Evolutionary conservation across 2,329 filamentous ascomycete species (phyloP), one percentile per base, ranked within the genome.

Genomic region (Orbilia javanica): DNA sequence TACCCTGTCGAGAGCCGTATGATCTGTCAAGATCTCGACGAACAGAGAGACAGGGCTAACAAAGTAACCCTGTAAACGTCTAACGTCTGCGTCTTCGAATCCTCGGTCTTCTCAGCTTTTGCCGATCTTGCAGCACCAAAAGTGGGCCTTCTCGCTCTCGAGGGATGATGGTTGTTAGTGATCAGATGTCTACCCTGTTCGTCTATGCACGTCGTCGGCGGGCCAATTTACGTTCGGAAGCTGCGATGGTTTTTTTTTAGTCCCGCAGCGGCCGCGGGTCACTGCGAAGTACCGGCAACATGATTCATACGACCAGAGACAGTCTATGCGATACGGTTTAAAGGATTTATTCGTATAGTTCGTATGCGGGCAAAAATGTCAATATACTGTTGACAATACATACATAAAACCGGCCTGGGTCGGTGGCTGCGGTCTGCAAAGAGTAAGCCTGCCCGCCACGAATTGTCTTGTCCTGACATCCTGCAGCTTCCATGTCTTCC

Each of bases 221-320:
- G 74, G 34, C 62, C 67, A 34, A 78, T 78, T 68, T 44, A 72
- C 34, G 34, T 78, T 78, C 74, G 73, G 73, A 78, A 78, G 73
- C 73, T 71, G 73, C 72, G 65, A 74, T 74, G 53, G 57, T 57
- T 57, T 68, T 68, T 67, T 57, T 63, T 63, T 75, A 52, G 39
- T 46, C 70, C 42, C 27, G 44, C 60, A 53, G 64, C 71, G 42
- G 44, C 60, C 39, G 64, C 71, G 42, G 48, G 25, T 25, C 18
- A 44, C 36, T 29, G 57, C 34, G 15, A 64, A 29, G 48, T 64
- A 25, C 69, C 27, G 25, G 69, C 25, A 46, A 25, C 48, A 66
- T 73, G 69, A 66, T 73, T 73, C 69, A 63, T 44, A 57, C 48
- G 42, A 27, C 11, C 69, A 67, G 57, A 73, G 48, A 57, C 52